phyloP scores from a whole-genome alignment of 2,329 filamentous ascomycete genomes.

The Aspergillus ustus region DNA sequence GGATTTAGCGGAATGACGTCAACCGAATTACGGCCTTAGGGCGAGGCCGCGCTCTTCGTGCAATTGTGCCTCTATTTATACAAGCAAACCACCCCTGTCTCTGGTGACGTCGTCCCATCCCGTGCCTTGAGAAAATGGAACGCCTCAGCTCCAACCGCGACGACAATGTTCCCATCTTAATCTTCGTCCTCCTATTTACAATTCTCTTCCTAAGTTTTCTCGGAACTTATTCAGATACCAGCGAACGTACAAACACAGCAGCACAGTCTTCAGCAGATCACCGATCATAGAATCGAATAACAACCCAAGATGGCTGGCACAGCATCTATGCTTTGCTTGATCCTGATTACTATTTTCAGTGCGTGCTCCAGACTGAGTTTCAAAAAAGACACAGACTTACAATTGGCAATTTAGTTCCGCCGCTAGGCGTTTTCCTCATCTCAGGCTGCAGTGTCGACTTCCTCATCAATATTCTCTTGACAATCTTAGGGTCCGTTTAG shows the following conservation, averaged over 20 bases:
- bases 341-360: slow-evolving; percentile 55
- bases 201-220: slow-evolving; percentile 34
- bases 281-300: not conserved
- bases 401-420: slow-evolving; percentile 58
- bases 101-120: slow-evolving; percentile 27
- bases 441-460: slow-evolving; percentile 69
- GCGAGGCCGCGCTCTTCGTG: not conserved
- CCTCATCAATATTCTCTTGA: slow-evolving; percentile 70
- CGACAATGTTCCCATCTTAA: slow-evolving; percentile 33
- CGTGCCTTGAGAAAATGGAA: slow-evolving; percentile 26
- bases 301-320: slow-evolving; percentile 36
- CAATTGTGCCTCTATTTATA: not conserved
- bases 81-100: not conserved
- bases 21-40: not conserved
- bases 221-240: slow-evolving; percentile 24
- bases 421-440: slow-evolving; percentile 66
- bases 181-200: slow-evolving; percentile 33
- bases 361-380: slow-evolving; percentile 21
- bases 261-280: not conserved
- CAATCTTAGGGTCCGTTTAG: slow-evolving; percentile 61
- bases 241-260: not conserved
- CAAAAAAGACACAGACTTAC: not conserved
- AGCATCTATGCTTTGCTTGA: slow-evolving; percentile 47
- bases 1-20: slow-evolving; percentile 25
- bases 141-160: slow-evolving; percentile 29